A percentile compares a stretch with the other conserved stretches of the same genome.
Evolutionary conservation across 2,329 filamentous ascomycete species (phyloP).

Genomic region (Alternaria arbusti): DNA sequence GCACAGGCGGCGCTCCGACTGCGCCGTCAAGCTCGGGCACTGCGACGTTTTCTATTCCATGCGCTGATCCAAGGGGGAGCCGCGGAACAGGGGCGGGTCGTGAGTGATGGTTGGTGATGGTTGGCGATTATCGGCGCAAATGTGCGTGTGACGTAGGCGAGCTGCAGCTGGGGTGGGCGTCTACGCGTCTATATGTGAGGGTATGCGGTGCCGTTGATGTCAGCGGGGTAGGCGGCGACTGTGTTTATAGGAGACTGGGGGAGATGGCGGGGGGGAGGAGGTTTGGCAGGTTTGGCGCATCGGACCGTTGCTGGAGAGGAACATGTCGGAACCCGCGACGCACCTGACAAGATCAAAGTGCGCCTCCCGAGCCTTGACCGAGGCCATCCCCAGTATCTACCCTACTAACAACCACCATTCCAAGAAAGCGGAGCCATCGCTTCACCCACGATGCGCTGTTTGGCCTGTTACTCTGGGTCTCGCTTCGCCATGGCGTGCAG

Average conservation of each 20-base stretch:
- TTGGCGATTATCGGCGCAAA: not conserved
- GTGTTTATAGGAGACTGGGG: constrained; percentile 8
- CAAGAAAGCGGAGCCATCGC: not conserved
- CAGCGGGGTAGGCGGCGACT: constrained; percentile 16
- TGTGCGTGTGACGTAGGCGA: constrained; percentile 33
- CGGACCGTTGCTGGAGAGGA: constrained; percentile 24
- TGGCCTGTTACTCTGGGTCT: not conserved
- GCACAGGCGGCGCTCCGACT: not conserved
- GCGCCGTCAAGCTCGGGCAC: not conserved
- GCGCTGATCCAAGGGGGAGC: not conserved
- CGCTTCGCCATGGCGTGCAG: constrained; percentile 13
- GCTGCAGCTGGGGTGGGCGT: constrained; percentile 2
- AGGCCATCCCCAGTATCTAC: not conserved
- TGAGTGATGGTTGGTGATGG: not conserved
- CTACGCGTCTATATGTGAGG: not conserved
- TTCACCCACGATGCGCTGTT: not conserved
- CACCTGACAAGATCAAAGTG: constrained; percentile 10
- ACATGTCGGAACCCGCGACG: constrained; percentile 43
- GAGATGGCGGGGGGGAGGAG: constrained; percentile 17
- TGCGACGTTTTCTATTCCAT: not conserved
- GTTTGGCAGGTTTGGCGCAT: constrained; percentile 16
- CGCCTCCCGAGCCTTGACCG: constrained; percentile 16
- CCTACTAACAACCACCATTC: not conserved
- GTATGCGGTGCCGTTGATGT: constrained; percentile 2
- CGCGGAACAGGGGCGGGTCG: not conserved